Evolutionary conservation across 2,329 filamentous ascomycete genomes (phyloP).

Genomic region (Cercospora sojina): DNA sequence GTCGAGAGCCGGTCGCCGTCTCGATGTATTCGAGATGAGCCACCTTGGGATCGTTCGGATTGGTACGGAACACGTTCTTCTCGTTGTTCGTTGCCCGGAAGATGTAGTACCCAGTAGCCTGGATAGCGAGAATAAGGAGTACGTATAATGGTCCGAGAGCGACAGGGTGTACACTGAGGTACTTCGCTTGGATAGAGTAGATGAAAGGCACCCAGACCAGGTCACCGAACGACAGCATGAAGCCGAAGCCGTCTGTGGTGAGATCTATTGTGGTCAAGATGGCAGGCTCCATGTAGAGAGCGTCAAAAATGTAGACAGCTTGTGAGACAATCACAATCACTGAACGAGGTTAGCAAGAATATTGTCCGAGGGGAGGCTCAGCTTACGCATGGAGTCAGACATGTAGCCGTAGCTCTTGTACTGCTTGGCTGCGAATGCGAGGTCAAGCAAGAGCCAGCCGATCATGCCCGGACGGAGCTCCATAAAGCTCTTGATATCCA

Average conservation of each 20-base stretch:
- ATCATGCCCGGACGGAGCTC: constrained; percentile 91
- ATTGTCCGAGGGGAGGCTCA: background rate
- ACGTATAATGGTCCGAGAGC: constrained; percentile 70
- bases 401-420: constrained; percentile 80
- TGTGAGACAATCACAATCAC: constrained; percentile 76
- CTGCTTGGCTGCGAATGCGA: constrained; percentile 81
- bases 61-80: constrained; percentile 90
- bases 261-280: constrained; percentile 94
- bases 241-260: constrained; percentile 87
- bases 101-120: constrained; percentile 76
- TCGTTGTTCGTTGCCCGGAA: constrained; percentile 93
- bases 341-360: constrained; percentile 21
- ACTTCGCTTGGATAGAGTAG: constrained; percentile 80
- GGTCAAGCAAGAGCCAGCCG: constrained; percentile 82
- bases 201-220: constrained; percentile 90
- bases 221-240: constrained; percentile 92
- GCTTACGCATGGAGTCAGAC: constrained; percentile 70
- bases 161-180: constrained; percentile 78
- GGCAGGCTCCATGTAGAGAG: constrained; percentile 80
- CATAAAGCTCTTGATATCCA: constrained; percentile 87
- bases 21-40: constrained; percentile 81
- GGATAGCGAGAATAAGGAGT: constrained; percentile 63
- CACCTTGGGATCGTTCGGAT: constrained; percentile 77
- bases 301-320: constrained; percentile 78
- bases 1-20: constrained; percentile 75